Evolutionary conservation across 805 yeast species (phyloP).

Genomic region (Crinitomyces ghanaensis): DNA sequence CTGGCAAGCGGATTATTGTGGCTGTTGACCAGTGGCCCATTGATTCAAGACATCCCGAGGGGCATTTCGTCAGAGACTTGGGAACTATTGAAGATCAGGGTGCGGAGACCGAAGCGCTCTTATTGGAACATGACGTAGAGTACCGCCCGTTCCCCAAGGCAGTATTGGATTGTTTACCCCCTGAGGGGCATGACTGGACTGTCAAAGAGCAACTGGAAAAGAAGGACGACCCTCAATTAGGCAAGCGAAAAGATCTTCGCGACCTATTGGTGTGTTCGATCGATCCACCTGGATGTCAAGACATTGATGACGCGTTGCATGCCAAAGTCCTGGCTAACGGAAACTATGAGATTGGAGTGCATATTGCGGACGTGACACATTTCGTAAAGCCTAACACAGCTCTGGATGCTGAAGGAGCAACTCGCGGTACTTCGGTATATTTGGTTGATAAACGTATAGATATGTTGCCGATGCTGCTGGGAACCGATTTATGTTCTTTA

Average conservation of each 20-base stretch:
- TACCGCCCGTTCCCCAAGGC: constrained; percentile 90
- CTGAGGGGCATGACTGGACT: constrained; percentile 87
- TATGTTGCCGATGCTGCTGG: constrained; percentile 91
- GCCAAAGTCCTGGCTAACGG: constrained; percentile 81
- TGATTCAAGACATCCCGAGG: constrained; percentile 76
- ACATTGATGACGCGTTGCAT: constrained; percentile 96
- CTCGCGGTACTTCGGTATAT: constrained; percentile 95
- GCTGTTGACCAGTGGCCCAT: constrained; percentile 91
- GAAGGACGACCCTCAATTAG: constrained; percentile 28
- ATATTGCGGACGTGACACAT: constrained; percentile 97
- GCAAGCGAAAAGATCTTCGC: constrained; percentile 71
- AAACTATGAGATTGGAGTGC: constrained; percentile 94
- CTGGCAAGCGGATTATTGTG: constrained; percentile 85
- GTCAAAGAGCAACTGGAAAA: constrained; percentile 51
- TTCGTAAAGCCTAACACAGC: constrained; percentile 91
- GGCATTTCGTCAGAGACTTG: constrained; percentile 81
- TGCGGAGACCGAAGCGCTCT: constrained; percentile 92
- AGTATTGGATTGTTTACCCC: constrained; percentile 84
- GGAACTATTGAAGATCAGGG: constrained; percentile 87
- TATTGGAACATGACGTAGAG: constrained; percentile 92
- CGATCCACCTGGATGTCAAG: constrained; percentile 97
- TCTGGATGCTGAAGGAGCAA: constrained; percentile 89
- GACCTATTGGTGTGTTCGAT: constrained; percentile 87
- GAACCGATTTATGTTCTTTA: constrained; percentile 91
- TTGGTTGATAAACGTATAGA: constrained; percentile 96